phyloP scores from a whole-genome alignment of 2,329 filamentous ascomycete genomes.

The Xylariomycetidae sp. region DNA sequence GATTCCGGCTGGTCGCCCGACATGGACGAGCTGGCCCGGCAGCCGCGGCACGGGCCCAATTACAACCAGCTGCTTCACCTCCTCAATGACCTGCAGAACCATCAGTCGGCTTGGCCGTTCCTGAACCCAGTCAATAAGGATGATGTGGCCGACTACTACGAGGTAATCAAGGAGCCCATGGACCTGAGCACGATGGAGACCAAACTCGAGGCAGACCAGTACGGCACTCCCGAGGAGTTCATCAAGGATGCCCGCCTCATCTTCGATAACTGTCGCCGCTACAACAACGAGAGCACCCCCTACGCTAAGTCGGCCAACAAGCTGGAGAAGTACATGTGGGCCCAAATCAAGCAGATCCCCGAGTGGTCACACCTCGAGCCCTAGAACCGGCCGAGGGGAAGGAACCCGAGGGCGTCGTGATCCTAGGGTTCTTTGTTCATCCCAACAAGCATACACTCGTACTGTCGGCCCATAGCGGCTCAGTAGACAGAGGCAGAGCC shows the following conservation, averaged over 20 bases:
- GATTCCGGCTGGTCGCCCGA: constrained; percentile 92
- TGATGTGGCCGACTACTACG: constrained; percentile 97
- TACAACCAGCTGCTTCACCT: constrained; percentile 92
- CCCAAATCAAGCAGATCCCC: constrained; percentile 83
- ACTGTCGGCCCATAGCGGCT: no score
- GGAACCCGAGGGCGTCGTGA: no score
- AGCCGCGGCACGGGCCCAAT: constrained; percentile 92
- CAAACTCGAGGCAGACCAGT: constrained; percentile 90
- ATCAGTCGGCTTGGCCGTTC: constrained; percentile 91
- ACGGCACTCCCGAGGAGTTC: constrained; percentile 88
- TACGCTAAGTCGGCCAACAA: constrained; percentile 96
- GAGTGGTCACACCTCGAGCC: constrained; percentile 74
- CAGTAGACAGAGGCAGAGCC: no score
- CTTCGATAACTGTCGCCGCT: constrained; percentile 91
- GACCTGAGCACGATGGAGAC: constrained; percentile 93
- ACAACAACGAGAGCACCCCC: constrained; percentile 92
- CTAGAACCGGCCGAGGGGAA: constrained; percentile 26
- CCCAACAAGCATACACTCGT: no score
- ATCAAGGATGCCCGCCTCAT: constrained; percentile 83
- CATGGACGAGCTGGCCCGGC: constrained; percentile 94
- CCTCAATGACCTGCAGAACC: constrained; percentile 92
- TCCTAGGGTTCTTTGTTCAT: no score
- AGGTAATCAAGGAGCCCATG: constrained; percentile 98
- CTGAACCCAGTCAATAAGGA: constrained; percentile 89
- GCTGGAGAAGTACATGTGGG: constrained; percentile 92